Conservation (phyloP, 2,329 filamentous ascomycete species). For the Sporothrix brasiliensis region DNA sequence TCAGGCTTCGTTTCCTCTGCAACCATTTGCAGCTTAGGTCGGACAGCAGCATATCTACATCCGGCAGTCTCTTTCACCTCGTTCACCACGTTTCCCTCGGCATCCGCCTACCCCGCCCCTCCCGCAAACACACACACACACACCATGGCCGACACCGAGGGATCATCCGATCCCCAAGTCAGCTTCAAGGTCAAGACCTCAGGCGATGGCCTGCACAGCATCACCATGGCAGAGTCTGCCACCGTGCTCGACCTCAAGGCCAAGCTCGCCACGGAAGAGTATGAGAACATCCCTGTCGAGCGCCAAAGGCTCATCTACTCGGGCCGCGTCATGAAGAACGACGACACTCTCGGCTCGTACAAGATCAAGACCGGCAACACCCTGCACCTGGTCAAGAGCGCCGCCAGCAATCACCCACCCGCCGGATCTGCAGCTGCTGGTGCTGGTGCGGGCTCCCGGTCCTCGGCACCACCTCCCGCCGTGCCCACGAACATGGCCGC, state of each 20-base stretch:
- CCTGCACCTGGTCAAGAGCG: slow-evolving; percentile 94
- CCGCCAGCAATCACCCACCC: slow-evolving; percentile 74
- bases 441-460: slow-evolving; percentile 42
- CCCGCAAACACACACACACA: not conserved
- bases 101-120: not conserved
- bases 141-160: slow-evolving; percentile 66
- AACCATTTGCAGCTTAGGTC: not conserved
- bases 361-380: slow-evolving; percentile 97
- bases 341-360: slow-evolving; percentile 79
- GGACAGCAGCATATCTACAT: not conserved
- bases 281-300: slow-evolving; percentile 83
- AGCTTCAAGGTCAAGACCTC: slow-evolving; percentile 98
- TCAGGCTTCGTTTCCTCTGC: not conserved
- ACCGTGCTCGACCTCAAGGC: slow-evolving; percentile 85
- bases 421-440: slow-evolving; percentile 36
- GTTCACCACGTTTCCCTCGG: too few relatives aligned
- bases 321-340: slow-evolving; percentile 93
- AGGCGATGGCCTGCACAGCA: slow-evolving; percentile 72
- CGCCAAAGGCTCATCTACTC: slow-evolving; percentile 97
- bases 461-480: slow-evolving; percentile 57
- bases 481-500: slow-evolving; percentile 78
- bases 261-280: slow-evolving; percentile 79
- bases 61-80: not conserved
- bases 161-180: slow-evolving; percentile 70
- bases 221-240: slow-evolving; percentile 77